Evolutionary conservation across 1,139 yeast species (phyloP), one percentile per base, ranked within the genome.

Genomic region (Blastobotrys niveus): DNA sequence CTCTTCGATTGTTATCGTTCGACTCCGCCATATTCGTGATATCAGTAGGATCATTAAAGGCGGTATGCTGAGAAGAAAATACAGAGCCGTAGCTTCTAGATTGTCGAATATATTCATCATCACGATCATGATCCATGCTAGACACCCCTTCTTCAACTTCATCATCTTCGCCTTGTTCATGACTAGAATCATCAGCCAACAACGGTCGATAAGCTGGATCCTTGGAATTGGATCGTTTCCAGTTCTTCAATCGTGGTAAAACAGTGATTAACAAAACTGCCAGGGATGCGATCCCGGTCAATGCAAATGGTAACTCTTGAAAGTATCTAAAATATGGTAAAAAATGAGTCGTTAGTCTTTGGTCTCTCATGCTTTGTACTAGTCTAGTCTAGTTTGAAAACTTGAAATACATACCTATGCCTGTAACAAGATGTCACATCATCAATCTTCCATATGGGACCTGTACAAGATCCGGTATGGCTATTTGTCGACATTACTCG

Each of bases 361-460:
- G 20, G 7, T 12, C 32, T n/a, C n/a, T n/a, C n/a, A n/a, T n/a
- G n/a, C n/a, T n/a, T n/a, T n/a, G n/a, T n/a, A n/a, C n/a, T n/a
- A n/a, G n/a, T n/a, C n/a, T 29, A 29, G 8, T 7, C 15, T 7
- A 14, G 33, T 29, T 14, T 9, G 33, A 6, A 14, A 29, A 20
- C 14, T 27, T 24, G 26, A 17, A 3, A 22, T 12, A 48, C 63
- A 39, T 54, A 59, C 63, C 48, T 47, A 34, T 61, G 63, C 24
- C 56, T 45, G 40, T 48, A 51, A 40, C 65, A 61, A 7, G 52
- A 48, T 21, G 52, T 55, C 17, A 61, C 42, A 44, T 59, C 63
- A 35, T 60, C 64, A 8, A 50, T 52, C 22, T 47, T 48, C 64
- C 63, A 60, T 26, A 51, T 34, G 7, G 60, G 55, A 33, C 56